These are phyloP conservation scores for carrot (Daucus carota) DNA, from an alignment of 129 eudicot genomes.

Conservation along the genomic window DH1_v3.0 NC_030381.2:1638001-1638500, in stretches of 20 bases:
- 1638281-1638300: slow-evolving; percentile 17
- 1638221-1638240: slow-evolving; percentile 83
- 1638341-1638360: slow-evolving; percentile 9
- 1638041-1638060: neutral
- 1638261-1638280: slow-evolving; percentile 48
- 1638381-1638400: slow-evolving; percentile 20
- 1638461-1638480: slow-evolving; percentile 19
- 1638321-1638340: slow-evolving; percentile 17
- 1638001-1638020: neutral
- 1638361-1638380: slow-evolving; percentile 6
- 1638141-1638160: neutral
- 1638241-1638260: slow-evolving; percentile 84
- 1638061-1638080: neutral
- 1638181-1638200: slow-evolving; percentile 77
- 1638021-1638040: too few relatives aligned
- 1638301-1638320: slow-evolving; percentile 31
- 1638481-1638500: slow-evolving; percentile 26
- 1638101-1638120: neutral
- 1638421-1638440: slow-evolving; percentile 15
- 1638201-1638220: slow-evolving; percentile 89
- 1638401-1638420: slow-evolving; percentile 10
- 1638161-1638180: neutral
- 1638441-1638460: slow-evolving; percentile 10
- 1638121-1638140: neutral
- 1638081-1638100: neutral